These are phyloP conservation scores for Inonotus obliquus DNA, from an alignment of 1,284 basidiomycete genomes.

Conservation along the genomic window DNA sequence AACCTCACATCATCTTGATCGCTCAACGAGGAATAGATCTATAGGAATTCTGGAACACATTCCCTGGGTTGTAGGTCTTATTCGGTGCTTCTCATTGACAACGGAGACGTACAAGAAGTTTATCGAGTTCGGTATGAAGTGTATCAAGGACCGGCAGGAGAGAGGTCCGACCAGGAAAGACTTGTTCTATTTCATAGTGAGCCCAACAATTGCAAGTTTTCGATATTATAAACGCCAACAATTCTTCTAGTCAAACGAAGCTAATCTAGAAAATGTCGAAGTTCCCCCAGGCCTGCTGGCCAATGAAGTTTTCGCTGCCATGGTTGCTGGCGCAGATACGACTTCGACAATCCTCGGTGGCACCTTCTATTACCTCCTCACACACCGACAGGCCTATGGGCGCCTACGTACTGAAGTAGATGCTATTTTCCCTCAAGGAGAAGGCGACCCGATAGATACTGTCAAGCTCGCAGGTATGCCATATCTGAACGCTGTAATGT, in stretches of 20 bases:
- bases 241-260: slow-evolving; percentile 28
- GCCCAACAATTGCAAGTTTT: not conserved
- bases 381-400: slow-evolving; percentile 26
- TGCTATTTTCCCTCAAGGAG: slow-evolving; percentile 19
- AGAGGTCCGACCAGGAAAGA: slow-evolving; percentile 30
- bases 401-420: slow-evolving; percentile 29
- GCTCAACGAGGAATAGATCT: not conserved
- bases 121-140: slow-evolving; percentile 14
- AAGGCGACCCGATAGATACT: slow-evolving; percentile 18
- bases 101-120: not conserved
- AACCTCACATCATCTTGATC: not conserved
- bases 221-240: too few relatives aligned
- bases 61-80: not conserved
- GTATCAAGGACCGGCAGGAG: slow-evolving; percentile 11
- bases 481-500: slow-evolving; percentile 32
- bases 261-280: slow-evolving; percentile 22
- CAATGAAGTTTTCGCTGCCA: slow-evolving; percentile 31
- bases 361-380: slow-evolving; percentile 29
- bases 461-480: slow-evolving; percentile 26
- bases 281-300: slow-evolving; percentile 24
- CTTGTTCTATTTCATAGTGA: slow-evolving; percentile 36
- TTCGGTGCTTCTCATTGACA: not conserved
- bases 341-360: slow-evolving; percentile 29
- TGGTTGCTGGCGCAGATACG: slow-evolving; percentile 36
- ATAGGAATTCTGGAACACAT: slow-evolving; percentile 10